Evolutionary conservation across 2,329 filamentous ascomycete species (phyloP), one percentile per base, ranked within the genome.

Genomic region (Ceratocystis alfenasii): DNA sequence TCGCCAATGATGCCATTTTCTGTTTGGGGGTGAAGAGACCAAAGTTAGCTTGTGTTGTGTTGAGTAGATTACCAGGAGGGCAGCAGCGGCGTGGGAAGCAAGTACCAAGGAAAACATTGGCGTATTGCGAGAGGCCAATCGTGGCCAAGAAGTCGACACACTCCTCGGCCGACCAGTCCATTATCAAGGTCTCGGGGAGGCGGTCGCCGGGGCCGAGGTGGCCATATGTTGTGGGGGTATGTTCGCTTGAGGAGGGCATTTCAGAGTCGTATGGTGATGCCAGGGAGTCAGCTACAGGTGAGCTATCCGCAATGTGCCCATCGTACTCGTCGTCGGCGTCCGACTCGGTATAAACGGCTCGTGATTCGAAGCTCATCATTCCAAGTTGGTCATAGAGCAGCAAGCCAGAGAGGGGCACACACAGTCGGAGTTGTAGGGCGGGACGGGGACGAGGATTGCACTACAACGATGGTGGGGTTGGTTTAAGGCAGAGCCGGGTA

Each of bases 1-100:
- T 97, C 91, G 70, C 94, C 94, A 46, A 92, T 87, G 71, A 99
- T 95, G 69, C 90, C 91, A 73, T 99, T 95, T 72, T 96, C 94
- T 94, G 74, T 64, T 66, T 8, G 41, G 15, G 22, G 72, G 55
- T 25, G 10, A 41, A 46, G 36, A 8, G 25, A 57, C 5, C 6
- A 59, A 22, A 59, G 63, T 61, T 61, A 65, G 63, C 46, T 50
- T 3, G 41, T 17, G 50, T 46, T 48, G 12, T 41, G 44, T 41
- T 60, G 10, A n/a, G 20, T 61, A 33, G 10, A 28, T 22, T 33
- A 15, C 7, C 25, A 44, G n/a, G 20, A 28, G 20, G 25, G 33
- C 10, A 5, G 8, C 10, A 25, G 22, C 20, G 2, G 20, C 12
- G 5, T 36, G n/a, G 10, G 28, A 22, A 30, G 15, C 62, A 20